These are phyloP conservation scores for Colletotrichum gigasporum DNA, from an alignment of 2,329 filamentous ascomycete species.

Conservation along the genomic window DNA sequence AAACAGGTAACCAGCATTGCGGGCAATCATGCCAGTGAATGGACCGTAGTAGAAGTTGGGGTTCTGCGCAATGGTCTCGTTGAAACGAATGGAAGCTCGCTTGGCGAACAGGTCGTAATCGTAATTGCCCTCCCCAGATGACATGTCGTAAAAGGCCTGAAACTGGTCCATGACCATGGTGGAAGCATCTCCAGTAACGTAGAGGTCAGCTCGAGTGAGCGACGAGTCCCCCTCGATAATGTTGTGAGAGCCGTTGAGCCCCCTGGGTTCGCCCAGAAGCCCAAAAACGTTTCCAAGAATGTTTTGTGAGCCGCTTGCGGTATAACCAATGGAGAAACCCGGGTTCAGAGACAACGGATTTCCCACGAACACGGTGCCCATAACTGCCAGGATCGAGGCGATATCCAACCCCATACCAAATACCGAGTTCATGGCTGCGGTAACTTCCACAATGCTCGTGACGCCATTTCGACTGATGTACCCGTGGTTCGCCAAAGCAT, in stretches of 20 bases:
- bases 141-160: slow-evolving; percentile 45
- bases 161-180: slow-evolving; percentile 63
- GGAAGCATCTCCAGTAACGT: slow-evolving; percentile 58
- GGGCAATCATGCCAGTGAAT: slow-evolving; percentile 57
- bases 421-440: slow-evolving; percentile 38
- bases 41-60: slow-evolving; percentile 65
- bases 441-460: slow-evolving; percentile 30
- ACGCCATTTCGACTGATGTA: slow-evolving; percentile 43
- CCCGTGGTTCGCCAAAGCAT: slow-evolving; percentile 48
- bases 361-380: slow-evolving; percentile 58
- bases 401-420: slow-evolving; percentile 59
- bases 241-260: slow-evolving; percentile 62
- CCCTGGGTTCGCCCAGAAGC: slow-evolving; percentile 55
- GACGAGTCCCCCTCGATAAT: slow-evolving; percentile 64
- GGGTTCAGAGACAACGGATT: slow-evolving; percentile 59
- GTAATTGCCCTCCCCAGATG: slow-evolving; percentile 25
- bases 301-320: slow-evolving; percentile 46
- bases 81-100: slow-evolving; percentile 54
- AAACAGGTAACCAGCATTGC: slow-evolving; percentile 59
- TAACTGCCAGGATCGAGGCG: slow-evolving; percentile 49
- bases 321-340: slow-evolving; percentile 63
- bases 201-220: slow-evolving; percentile 61
- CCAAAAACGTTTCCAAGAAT: slow-evolving; percentile 53
- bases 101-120: slow-evolving; percentile 52
- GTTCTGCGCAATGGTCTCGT: slow-evolving; percentile 58